phyloP scores from a whole-genome alignment of 331 rosid genomes.

The Ulmus americana region DNA sequence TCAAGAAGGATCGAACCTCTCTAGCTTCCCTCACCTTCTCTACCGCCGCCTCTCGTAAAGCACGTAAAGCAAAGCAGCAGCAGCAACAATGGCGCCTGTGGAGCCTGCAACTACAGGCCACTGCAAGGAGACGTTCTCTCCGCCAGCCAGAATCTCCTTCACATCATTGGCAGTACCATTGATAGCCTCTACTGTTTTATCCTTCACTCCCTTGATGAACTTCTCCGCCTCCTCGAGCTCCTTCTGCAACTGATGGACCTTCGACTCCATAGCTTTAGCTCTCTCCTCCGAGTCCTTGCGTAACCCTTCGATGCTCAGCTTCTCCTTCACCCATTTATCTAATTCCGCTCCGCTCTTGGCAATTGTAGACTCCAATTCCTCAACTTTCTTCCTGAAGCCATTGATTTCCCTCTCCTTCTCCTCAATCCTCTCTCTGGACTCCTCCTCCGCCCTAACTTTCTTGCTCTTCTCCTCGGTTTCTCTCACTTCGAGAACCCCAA shows the following conservation, averaged over 20 bases:
- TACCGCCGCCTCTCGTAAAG: slow-evolving; percentile 50
- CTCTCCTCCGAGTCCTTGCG: slow-evolving; percentile 44
- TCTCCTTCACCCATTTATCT: slow-evolving; percentile 44
- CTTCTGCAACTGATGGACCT: slow-evolving; percentile 38
- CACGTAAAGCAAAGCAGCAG: slow-evolving; percentile 33
- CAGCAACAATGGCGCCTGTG: slow-evolving; percentile 50
- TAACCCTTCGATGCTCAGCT: slow-evolving; percentile 33
- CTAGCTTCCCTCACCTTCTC: slow-evolving; percentile 32
- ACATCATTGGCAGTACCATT: slow-evolving; percentile 41
- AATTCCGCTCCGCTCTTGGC: slow-evolving; percentile 27
- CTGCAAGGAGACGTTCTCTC: slow-evolving; percentile 27
- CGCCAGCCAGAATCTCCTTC: slow-evolving; percentile 31
- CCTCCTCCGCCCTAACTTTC: slow-evolving; percentile 76
- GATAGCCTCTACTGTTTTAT: slow-evolving; percentile 35
- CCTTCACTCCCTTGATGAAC: slow-evolving; percentile 40
- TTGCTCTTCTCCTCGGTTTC: slow-evolving; percentile 80
- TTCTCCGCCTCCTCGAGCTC: slow-evolving; percentile 52
- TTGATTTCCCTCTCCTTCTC: slow-evolving; percentile 55
- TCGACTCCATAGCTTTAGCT: slow-evolving; percentile 34
- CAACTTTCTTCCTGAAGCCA: slow-evolving; percentile 30
- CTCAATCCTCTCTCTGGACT: slow-evolving; percentile 54
- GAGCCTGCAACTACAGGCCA: slow-evolving; percentile 75
- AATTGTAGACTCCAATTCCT: slow-evolving; percentile 38
- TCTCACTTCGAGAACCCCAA: slow-evolving; percentile 64
- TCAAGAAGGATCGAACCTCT: slow-evolving; percentile 46